These are phyloP conservation scores for Penicillium simplicissimum DNA, from an alignment of 495 filamentous ascomycete genomes.

Conservation along the genomic window DNA sequence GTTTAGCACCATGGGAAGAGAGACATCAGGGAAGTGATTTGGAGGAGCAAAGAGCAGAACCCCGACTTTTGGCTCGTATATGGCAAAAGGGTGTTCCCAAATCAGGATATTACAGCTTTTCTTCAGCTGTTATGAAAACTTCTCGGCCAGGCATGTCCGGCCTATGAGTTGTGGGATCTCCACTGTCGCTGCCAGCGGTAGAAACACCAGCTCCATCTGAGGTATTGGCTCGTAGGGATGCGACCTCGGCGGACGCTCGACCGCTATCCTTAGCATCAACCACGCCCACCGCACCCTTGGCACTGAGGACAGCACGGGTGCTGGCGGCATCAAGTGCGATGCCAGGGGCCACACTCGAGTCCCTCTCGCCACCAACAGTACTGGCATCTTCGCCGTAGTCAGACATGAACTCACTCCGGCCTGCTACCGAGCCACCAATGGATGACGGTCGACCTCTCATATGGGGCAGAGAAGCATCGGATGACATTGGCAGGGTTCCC, in stretches of 20 bases:
- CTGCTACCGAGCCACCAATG: constrained; percentile 29
- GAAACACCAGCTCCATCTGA: constrained; percentile 10
- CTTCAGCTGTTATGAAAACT: constrained; percentile 29
- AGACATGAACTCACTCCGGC: constrained; percentile 37
- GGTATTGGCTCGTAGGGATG: constrained; percentile 18
- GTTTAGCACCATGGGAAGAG: background rate
- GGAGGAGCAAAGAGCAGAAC: background rate
- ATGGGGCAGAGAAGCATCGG: constrained; percentile 26
- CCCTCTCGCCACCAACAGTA: constrained; percentile 35
- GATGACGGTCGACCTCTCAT: constrained; percentile 29
- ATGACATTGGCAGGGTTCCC: constrained; percentile 31
- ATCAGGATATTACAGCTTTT: constrained; percentile 11
- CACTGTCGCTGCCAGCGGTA: constrained; percentile 1
- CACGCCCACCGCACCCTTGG: constrained; percentile 30
- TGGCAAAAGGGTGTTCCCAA: background rate
- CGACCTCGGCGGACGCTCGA: constrained; percentile 32
- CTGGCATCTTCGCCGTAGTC: constrained; percentile 33
- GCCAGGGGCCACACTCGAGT: constrained; percentile 25
- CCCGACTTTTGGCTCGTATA: background rate
- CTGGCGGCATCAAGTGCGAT: constrained; percentile 36
- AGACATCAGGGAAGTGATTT: background rate
- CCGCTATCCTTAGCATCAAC: constrained; percentile 22
- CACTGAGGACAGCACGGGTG: constrained; percentile 38
- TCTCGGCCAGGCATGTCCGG: constrained; percentile 38
- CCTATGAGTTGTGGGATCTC: constrained; percentile 18